Conservation (phyloP, 2,329 filamentous ascomycete species). For the Colletotrichum horii region DNA sequence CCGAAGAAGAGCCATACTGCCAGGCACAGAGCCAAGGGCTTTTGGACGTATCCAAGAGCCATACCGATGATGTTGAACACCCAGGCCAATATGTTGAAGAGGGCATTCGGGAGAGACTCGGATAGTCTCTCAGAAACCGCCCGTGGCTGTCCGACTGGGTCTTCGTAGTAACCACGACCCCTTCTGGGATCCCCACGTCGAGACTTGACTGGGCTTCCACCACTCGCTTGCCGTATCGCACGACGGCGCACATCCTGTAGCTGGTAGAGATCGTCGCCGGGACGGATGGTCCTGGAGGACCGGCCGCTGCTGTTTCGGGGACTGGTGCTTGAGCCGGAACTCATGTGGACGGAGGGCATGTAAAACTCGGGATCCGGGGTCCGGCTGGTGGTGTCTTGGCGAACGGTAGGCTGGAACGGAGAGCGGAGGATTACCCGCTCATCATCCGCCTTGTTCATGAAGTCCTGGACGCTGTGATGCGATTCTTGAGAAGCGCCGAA, state of each 20-base stretch:
- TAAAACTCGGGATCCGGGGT: constrained; percentile 57
- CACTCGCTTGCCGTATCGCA: constrained; percentile 17
- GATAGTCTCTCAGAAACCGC: constrained; percentile 36
- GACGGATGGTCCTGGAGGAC: constrained; percentile 38
- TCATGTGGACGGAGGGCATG: constrained; percentile 54
- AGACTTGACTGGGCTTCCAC: constrained; percentile 29
- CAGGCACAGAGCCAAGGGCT: constrained; percentile 65
- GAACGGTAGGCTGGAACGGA: constrained; percentile 59
- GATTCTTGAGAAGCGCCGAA: constrained; percentile 54
- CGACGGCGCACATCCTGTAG: constrained; percentile 33
- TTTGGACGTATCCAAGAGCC: constrained; percentile 67
- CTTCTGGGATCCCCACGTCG: constrained; percentile 17
- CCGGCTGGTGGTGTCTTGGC: constrained; percentile 30
- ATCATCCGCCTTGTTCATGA: constrained; percentile 58
- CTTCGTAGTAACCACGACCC: background rate
- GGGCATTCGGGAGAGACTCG: constrained; percentile 38
- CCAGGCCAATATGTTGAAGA: constrained; percentile 53
- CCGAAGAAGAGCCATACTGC: constrained; percentile 67
- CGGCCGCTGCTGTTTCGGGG: constrained; percentile 38
- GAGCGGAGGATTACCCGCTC: constrained; percentile 59
- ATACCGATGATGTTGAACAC: constrained; percentile 60
- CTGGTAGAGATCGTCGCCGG: constrained; percentile 28
- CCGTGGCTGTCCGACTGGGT: background rate
- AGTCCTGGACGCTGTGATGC: constrained; percentile 55
- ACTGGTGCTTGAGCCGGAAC: constrained; percentile 26